A percentile compares a stretch with the other conserved stretches of the same genome.
phyloP scores from a whole-genome alignment of 345 rosid species.

The Dipteronia dyeriana region DNA sequence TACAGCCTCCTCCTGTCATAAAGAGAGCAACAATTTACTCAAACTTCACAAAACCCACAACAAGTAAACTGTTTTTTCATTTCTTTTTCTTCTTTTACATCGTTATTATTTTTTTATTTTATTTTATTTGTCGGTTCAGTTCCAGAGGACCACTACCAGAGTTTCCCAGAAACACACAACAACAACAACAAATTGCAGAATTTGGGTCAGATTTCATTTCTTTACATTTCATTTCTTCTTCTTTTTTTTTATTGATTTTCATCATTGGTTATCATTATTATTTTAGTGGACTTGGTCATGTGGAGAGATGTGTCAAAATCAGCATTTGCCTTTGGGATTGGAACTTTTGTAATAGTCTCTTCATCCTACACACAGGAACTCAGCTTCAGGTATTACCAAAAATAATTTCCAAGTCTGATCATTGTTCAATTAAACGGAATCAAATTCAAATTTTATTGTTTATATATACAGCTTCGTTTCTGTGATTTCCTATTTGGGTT shows the following conservation, averaged over 20 bases:
- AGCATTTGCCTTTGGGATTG: slow-evolving; percentile 75
- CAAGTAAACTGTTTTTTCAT: slow-evolving; percentile 28
- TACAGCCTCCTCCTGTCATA: slow-evolving; percentile 49
- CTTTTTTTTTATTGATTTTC: neutral
- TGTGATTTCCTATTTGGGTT: slow-evolving; percentile 74
- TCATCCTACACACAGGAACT: slow-evolving; percentile 75
- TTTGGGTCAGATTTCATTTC: slow-evolving; percentile 49
- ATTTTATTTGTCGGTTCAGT: slow-evolving; percentile 22
- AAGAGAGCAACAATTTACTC: slow-evolving; percentile 46
- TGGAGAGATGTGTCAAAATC: slow-evolving; percentile 89
- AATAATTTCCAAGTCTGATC: neutral
- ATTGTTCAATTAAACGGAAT: neutral
- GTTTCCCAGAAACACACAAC: slow-evolving; percentile 44
- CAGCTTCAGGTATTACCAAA: slow-evolving; percentile 52
- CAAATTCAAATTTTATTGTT: slow-evolving; percentile 14
- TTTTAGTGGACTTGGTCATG: slow-evolving; percentile 88
- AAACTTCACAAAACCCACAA: slow-evolving; percentile 36
- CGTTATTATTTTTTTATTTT: neutral
- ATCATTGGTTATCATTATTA: neutral
- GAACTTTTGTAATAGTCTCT: slow-evolving; percentile 70
- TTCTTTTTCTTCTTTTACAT: neutral
- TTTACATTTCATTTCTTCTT: neutral
- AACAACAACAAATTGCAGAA: slow-evolving; percentile 60
- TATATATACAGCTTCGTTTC: slow-evolving; percentile 68
- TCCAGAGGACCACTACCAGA: slow-evolving; percentile 32